Conservation (phyloP, 805 yeast species). For the Metschnikowia cubensis region DNA sequence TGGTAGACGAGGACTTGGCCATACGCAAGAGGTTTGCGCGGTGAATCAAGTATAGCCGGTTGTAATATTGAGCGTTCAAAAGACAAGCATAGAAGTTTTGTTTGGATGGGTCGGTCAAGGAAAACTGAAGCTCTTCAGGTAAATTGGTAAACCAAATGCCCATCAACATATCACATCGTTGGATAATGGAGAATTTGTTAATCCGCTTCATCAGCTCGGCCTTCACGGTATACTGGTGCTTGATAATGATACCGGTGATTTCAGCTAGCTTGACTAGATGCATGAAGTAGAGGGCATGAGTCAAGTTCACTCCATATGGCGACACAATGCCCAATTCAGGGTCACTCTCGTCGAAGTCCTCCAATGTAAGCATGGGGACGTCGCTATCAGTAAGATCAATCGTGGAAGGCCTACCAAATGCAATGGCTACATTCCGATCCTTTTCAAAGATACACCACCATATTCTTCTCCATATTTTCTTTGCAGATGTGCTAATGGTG, state of each 20-base stretch:
- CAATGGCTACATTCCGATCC: slow-evolving; percentile 65
- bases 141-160: slow-evolving; percentile 70
- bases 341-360: slow-evolving; percentile 58
- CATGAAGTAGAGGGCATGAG: slow-evolving; percentile 56
- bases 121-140: slow-evolving; percentile 59
- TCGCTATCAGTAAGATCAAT: slow-evolving; percentile 73
- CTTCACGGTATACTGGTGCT: slow-evolving; percentile 67
- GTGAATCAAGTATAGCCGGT: slow-evolving; percentile 66
- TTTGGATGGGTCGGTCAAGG: slow-evolving; percentile 49
- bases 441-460: slow-evolving; percentile 79
- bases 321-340: slow-evolving; percentile 33
- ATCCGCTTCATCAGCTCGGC: slow-evolving; percentile 52
- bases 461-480: slow-evolving; percentile 56
- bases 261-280: slow-evolving; percentile 64
- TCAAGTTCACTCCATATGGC: slow-evolving; percentile 44
- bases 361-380: slow-evolving; percentile 64
- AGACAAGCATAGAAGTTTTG: slow-evolving; percentile 58
- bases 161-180: slow-evolving; percentile 72
- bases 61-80: slow-evolving; percentile 66
- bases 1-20: slow-evolving; percentile 39
- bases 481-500: slow-evolving; percentile 34
- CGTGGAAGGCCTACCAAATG: slow-evolving; percentile 68
- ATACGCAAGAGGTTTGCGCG: slow-evolving; percentile 59
- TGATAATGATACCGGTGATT: slow-evolving; percentile 63
- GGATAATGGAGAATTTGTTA: slow-evolving; percentile 43